A percentile compares a stretch with the other conserved stretches of the same genome.
These are phyloP conservation scores for Silybum marianum DNA, from an alignment of 129 eudicot species.

Conservation along the genomic window DNA sequence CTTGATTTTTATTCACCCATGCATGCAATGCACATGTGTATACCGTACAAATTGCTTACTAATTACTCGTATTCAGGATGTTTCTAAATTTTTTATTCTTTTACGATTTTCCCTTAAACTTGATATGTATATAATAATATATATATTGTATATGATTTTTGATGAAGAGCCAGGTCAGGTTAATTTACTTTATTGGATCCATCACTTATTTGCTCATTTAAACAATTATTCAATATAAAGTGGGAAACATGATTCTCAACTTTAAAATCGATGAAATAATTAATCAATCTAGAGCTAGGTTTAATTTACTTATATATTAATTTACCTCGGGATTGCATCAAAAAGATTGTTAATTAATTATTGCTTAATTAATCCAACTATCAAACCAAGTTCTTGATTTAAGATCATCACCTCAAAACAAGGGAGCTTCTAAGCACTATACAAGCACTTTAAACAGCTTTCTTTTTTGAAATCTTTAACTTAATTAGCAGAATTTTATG, in stretches of 20 bases:
- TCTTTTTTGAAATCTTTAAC: neutral
- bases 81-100: too few species aligned
- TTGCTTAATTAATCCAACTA: constrained; percentile 22
- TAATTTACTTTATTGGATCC: constrained; percentile 65
- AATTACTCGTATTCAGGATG: too few species aligned
- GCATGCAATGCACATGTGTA: too few species aligned
- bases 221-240: constrained; percentile 42
- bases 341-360: constrained; percentile 28
- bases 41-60: too few species aligned
- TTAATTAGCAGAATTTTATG: neutral
- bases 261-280: constrained; percentile 32
- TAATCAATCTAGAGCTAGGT: constrained; percentile 32
- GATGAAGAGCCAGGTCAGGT: constrained; percentile 48
- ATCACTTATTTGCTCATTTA: constrained; percentile 43
- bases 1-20: too few species aligned
- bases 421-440: constrained; percentile 31
- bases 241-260: constrained; percentile 58
- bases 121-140: too few species aligned
- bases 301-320: constrained; percentile 21
- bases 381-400: constrained; percentile 21
- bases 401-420: constrained; percentile 33
- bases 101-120: too few species aligned
- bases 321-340: constrained; percentile 36
- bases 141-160: neutral
- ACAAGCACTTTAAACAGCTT: neutral